Evolutionary conservation across 2,329 filamentous ascomycete genomes (phyloP).

Genomic region (Nigrospora sphaerica): DNA sequence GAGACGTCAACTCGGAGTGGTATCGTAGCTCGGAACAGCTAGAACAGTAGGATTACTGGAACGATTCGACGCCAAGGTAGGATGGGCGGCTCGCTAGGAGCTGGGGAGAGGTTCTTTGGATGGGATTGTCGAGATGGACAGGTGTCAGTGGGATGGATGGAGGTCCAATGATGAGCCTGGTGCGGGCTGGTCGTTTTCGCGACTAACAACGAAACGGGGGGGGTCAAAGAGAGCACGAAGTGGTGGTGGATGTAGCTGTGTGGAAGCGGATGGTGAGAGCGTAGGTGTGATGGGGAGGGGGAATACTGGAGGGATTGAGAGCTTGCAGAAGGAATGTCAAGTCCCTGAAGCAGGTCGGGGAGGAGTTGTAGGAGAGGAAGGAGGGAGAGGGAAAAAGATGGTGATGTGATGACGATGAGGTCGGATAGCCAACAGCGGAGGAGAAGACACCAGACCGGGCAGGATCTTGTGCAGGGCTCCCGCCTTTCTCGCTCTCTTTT

Average conservation of each 20-base stretch:
- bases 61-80: constrained; percentile 1
- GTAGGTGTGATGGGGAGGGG: neutral
- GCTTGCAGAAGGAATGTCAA: constrained; percentile 2
- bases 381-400: constrained; percentile 1
- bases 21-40: neutral
- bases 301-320: neutral
- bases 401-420: neutral
- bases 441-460: too few relatives aligned
- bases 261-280: neutral
- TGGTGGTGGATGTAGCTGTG: neutral
- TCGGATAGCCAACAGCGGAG: too few relatives aligned
- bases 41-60: constrained; percentile 1
- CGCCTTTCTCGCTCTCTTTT: too few relatives aligned
- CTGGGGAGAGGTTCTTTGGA: constrained; percentile 9
- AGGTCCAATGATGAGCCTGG: neutral
- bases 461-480: too few relatives aligned
- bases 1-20: constrained; percentile 6
- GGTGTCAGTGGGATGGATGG: neutral
- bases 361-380: neutral
- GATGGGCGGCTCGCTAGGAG: neutral
- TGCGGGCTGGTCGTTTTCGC: neutral
- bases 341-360: neutral
- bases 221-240: constrained; percentile 2
- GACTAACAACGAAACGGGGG: neutral
- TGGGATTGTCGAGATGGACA: neutral